A percentile compares a stretch with the other conserved stretches of the same genome.
These are phyloP conservation scores for Candida silvatica DNA, from an alignment of 805 yeast species.

Conservation along the genomic window DNA sequence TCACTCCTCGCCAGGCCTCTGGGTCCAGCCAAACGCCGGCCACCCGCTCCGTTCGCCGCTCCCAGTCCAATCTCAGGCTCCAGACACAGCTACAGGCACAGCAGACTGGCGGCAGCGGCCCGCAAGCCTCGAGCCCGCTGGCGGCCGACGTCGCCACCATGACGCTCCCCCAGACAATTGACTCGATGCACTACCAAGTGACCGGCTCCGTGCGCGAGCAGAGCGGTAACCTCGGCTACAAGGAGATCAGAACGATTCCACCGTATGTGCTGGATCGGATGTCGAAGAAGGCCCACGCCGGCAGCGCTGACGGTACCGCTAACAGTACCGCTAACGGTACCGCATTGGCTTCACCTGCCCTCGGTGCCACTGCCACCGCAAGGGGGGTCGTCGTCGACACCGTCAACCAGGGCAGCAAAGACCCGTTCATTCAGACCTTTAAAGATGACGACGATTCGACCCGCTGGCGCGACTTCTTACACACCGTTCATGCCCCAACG, in stretches of 20 bases:
- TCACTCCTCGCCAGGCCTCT: too few species aligned
- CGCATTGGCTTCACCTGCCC: not conserved
- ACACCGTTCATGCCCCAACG: conserved; percentile 7
- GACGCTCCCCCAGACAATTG: conserved; percentile 1
- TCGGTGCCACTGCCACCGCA: not conserved
- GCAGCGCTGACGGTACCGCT: not conserved
- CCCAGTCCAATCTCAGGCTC: too few species aligned
- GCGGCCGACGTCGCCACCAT: too few species aligned
- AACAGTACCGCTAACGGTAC: not conserved
- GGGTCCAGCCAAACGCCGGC: too few species aligned
- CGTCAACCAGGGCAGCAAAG: conserved; percentile 4
- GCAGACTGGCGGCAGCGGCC: too few species aligned
- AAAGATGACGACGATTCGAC: conserved; percentile 4
- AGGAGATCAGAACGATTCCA: conserved; percentile 9
- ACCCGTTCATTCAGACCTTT: conserved; percentile 14
- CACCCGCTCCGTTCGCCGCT: too few species aligned
- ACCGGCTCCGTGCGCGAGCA: not conserved
- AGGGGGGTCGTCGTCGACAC: not conserved
- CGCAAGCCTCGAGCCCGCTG: too few species aligned
- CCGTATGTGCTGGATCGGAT: conserved; percentile 12
- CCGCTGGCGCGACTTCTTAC: conserved; percentile 14
- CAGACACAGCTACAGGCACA: too few species aligned
- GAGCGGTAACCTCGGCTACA: not conserved
- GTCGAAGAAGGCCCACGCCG: not conserved
- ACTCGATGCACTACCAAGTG: not conserved